phyloP scores from a whole-genome alignment of 1,284 basidiomycete genomes.

The Ustilago hordei region DNA sequence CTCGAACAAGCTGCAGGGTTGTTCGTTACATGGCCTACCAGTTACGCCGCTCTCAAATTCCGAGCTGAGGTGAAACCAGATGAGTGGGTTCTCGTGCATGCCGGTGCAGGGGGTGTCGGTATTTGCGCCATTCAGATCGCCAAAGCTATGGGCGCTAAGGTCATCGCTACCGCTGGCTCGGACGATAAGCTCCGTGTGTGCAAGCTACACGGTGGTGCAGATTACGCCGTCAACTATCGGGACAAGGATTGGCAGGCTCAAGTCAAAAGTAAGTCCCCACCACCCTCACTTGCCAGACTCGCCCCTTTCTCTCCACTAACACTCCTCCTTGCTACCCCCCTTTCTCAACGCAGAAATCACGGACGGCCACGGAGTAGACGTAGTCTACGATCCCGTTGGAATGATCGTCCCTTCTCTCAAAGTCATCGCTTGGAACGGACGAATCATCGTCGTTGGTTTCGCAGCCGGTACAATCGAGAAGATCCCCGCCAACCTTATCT shows the following conservation, averaged over 20 bases:
- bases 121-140: conserved; percentile 72
- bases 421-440: conserved; percentile 87
- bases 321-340: background rate
- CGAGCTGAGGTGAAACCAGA: conserved; percentile 55
- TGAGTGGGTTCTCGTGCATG: conserved; percentile 62
- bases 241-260: conserved; percentile 63
- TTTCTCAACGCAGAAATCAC: conserved; percentile 42
- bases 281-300: background rate
- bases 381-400: conserved; percentile 71
- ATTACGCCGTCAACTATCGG: conserved; percentile 62
- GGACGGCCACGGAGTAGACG: conserved; percentile 72
- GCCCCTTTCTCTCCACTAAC: background rate
- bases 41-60: conserved; percentile 62
- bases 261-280: conserved; percentile 54
- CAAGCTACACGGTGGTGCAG: conserved; percentile 59
- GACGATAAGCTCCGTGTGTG: conserved; percentile 61
- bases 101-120: conserved; percentile 82
- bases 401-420: conserved; percentile 62
- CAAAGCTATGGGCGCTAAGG: conserved; percentile 64
- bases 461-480: conserved; percentile 65
- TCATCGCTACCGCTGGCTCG: conserved; percentile 62
- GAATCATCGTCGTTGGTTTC: conserved; percentile 86
- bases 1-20: conserved; percentile 77
- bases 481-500: conserved; percentile 79
- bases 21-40: conserved; percentile 65